These are phyloP conservation scores for Fusarium bulbicola DNA, from an alignment of 2,329 filamentous ascomycete species.

Conservation along the genomic window DNA sequence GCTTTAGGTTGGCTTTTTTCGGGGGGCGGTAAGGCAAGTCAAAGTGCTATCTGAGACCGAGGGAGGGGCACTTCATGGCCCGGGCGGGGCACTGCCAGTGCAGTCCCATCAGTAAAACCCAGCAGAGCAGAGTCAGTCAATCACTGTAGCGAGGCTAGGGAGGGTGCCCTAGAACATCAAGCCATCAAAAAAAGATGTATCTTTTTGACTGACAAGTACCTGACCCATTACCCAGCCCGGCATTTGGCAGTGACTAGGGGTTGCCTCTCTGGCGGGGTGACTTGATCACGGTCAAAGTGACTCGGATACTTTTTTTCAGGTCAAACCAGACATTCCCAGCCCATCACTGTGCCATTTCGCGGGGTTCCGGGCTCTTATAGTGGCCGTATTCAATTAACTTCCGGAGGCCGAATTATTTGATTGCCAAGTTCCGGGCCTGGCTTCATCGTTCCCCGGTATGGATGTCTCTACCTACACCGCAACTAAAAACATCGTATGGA, in stretches of 20 bases:
- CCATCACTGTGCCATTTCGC: constrained; percentile 24
- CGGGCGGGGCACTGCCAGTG: constrained; percentile 22
- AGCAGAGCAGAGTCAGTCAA: neutral
- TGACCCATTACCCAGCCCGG: constrained; percentile 19
- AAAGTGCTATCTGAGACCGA: constrained; percentile 27
- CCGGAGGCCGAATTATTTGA: constrained; percentile 16
- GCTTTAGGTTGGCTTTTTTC: neutral
- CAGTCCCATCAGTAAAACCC: constrained; percentile 2
- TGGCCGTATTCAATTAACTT: constrained; percentile 25
- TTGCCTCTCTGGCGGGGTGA: constrained; percentile 20
- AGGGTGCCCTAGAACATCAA: constrained; percentile 8
- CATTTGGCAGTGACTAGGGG: constrained; percentile 15
- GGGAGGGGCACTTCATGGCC: constrained; percentile 22
- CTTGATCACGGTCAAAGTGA: neutral
- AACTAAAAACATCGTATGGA: constrained; percentile 18
- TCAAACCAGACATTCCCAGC: constrained; percentile 10
- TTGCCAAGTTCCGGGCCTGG: constrained; percentile 26
- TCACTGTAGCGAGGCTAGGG: constrained; percentile 1
- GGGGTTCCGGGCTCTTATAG: constrained; percentile 32
- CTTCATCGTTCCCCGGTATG: constrained; percentile 12
- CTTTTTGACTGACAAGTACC: constrained; percentile 32
- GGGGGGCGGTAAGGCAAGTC: constrained; percentile 23
- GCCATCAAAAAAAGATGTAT: constrained; percentile 6
- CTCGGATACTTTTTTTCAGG: constrained; percentile 4
- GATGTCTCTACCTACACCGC: constrained; percentile 23